Evolutionary conservation across 345 rosid species (phyloP), one percentile per base, ranked within the genome.

Genomic region (Mallotus nudiflorus): DNA sequence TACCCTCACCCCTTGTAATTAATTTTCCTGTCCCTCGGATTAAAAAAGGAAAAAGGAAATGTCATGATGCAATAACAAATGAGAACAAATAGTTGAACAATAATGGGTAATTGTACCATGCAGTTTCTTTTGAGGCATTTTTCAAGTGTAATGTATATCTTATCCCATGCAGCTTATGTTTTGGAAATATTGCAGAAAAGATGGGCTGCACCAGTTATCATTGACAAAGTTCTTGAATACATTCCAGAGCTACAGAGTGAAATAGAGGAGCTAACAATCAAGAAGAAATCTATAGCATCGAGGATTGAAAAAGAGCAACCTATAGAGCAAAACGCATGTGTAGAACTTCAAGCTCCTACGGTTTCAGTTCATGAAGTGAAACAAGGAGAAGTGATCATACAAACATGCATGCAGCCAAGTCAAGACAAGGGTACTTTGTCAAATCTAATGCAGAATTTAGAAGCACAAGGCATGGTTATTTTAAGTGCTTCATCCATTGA

Each of bases 161-260:
- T 45, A 45, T n/a, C n/a, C n/a, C n/a, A n/a, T 45, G 49, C 49
- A 45, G 16, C 49, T 28, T 55, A n/a, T 31, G 11, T 9, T 39
- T 51, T 37, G 37, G 15, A 13, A 18, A 42, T 20, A 14, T 22
- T 63, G 71, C 71, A 79, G 81, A 79, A 79, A 63, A 79, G 72
- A 60, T 31, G 67, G 65, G 72, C 79, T 46, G 70, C 83, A 5
- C 77, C 79, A 0, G 68, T 48, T 20, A 71, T 82, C 13, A 59
- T 79, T 2, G 81, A 79, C 48, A 69, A 62, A 60, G 75, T 73
- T 46, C 60, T 76, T 39, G 68, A 82, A 39, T 82, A 79, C 79
- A 79, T 79, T 58, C 83, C 83, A 5, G 75, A 71, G 70, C 64
- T 79, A 29, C 77, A 71, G 62, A 51, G 59, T 11, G 83, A 82